Base-by-base conservation (phyloP, 805 yeast genomes). In the Candida sanyiensis region DNA sequence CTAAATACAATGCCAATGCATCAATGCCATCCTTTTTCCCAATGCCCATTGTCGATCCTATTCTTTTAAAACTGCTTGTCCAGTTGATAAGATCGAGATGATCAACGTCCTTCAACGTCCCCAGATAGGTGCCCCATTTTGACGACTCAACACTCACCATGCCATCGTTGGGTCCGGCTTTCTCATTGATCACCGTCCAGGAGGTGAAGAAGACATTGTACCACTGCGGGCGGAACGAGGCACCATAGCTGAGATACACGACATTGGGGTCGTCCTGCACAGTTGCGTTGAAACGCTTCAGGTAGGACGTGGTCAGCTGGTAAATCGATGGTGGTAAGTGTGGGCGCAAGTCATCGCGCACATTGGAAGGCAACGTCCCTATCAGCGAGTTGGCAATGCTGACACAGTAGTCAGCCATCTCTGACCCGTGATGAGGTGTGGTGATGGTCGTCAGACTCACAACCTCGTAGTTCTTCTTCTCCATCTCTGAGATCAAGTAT, bases 351-450 rank as follows among this genome's bases (percentile, higher is more conserved):
- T 30, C 33, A 19, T 18, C 33, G 8, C 25, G 25, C 5, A 30
- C 11, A 3, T 20, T 30, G 17, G 25, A 19, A 7, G 33, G 33
- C 15, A 30, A 13, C 7, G 25, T 16, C 12, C 21, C n/a, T 12
- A 20, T 21, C 11, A 30, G 18, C 7, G 24, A 8, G 48, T 49
- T 48, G 43, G 49, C 48, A 7, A 64, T 40, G 7, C 66, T 60
- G 18, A 73, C 64, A 5, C 80, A 69, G 47, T 70, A 75, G 51
- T 87, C 89, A 0, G 96, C 96, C 48, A 84, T 74, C 32, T 80
- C 83, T 0, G 94, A 77, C 0, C 97, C 97, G 38, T 70, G 75
- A 62, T 88, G 97, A 0, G 97, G 97, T 0, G 96, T 85, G 0
- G 93, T 75, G 0, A 88, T 69, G 0, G 97, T 88, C 1, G 96